Percentiles rank a stretch among this genome's conserved stretches.
Evolutionary conservation across 352 stramenopile genomes (phyloP).

Genomic region (Pythium biforme): DNA sequence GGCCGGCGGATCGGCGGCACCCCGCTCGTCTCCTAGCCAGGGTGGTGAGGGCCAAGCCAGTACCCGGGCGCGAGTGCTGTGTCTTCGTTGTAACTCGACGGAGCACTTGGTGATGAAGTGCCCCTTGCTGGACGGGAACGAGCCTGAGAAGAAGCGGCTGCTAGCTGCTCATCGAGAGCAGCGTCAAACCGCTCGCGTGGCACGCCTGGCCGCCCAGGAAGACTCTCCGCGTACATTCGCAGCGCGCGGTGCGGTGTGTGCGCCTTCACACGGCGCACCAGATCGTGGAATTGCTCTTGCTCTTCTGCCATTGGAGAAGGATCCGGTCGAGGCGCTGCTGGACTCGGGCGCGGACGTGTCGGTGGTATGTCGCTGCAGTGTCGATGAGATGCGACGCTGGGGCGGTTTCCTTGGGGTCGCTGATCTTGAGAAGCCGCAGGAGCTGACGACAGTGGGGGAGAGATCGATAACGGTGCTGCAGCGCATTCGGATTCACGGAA

Average conservation of each 20-base stretch:
- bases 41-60: neutral
- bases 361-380: neutral
- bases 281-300: neutral
- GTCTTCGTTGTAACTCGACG: neutral
- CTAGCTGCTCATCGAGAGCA: neutral
- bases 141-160: neutral
- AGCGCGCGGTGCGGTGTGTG: too few relatives aligned
- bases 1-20: too few relatives aligned
- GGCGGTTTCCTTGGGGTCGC: neutral
- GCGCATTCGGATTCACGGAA: neutral
- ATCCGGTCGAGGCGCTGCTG: neutral
- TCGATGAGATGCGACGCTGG: neutral
- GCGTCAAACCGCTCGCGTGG: too few relatives aligned
- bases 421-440: neutral
- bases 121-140: neutral
- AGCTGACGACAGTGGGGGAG: neutral
- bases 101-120: neutral
- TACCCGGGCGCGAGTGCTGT: neutral
- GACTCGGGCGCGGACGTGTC: neutral
- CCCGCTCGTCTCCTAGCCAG: too few relatives aligned
- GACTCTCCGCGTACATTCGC: too few relatives aligned
- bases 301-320: neutral
- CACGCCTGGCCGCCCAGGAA: too few relatives aligned
- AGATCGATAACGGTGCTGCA: neutral
- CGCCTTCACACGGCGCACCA: neutral